Evolutionary conservation across 768 basidiomycete species (phyloP).

Genomic region (Xerocomellus chrysenteron): DNA sequence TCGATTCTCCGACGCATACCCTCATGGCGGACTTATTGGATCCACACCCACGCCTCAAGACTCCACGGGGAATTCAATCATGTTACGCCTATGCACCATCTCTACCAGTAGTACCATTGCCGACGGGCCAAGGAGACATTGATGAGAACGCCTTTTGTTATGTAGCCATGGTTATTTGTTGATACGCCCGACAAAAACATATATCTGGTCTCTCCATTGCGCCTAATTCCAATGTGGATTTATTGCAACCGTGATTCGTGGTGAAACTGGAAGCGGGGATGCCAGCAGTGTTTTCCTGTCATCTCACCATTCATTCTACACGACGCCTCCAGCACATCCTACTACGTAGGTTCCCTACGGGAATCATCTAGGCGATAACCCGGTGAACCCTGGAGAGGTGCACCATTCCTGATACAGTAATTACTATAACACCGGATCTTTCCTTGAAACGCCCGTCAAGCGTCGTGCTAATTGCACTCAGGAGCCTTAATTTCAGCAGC

Average conservation of each 20-base stretch:
- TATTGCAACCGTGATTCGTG: slow-evolving; percentile 2
- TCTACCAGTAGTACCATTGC: background rate
- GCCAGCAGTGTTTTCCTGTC: background rate
- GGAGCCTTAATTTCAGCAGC: slow-evolving; percentile 5
- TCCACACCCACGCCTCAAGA: background rate
- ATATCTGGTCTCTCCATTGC: background rate
- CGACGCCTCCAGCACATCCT: background rate
- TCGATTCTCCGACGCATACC: background rate
- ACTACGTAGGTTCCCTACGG: background rate
- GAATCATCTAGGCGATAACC: background rate
- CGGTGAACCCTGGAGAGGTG: background rate
- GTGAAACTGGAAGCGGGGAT: background rate
- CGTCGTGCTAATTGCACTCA: background rate
- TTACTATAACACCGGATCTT: slow-evolving; percentile 9
- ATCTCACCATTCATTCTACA: background rate
- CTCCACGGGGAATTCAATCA: background rate
- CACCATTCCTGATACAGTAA: slow-evolving; percentile 1
- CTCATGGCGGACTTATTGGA: background rate
- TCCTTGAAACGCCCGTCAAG: slow-evolving; percentile 17
- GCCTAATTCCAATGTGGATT: background rate
- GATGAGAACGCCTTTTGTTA: slow-evolving; percentile 3
- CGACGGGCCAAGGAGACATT: background rate
- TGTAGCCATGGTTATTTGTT: slow-evolving; percentile 21
- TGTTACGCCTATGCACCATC: background rate
- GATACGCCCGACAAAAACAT: slow-evolving; percentile 3